Conservation (phyloP, 306 rosid genomes). For the Neltuma alba region DNA sequence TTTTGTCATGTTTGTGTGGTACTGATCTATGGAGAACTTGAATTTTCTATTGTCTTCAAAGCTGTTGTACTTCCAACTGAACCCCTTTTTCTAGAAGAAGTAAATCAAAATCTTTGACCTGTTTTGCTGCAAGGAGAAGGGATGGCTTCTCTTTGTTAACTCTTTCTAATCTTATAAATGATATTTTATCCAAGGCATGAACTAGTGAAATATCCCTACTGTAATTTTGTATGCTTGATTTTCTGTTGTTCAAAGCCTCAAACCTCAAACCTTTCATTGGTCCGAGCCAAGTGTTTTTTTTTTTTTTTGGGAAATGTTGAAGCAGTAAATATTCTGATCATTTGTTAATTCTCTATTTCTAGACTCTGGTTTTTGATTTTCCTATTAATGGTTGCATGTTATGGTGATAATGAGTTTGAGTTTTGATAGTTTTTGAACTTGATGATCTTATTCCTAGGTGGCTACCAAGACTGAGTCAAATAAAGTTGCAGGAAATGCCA, state of each 20-base stretch:
- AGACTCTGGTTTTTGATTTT: background rate
- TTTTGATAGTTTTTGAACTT: constrained; percentile 22
- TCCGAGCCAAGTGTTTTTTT: constrained; percentile 18
- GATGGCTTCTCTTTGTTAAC: background rate
- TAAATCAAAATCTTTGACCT: constrained; percentile 19
- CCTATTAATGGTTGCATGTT: constrained; percentile 22
- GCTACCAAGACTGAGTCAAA: constrained; percentile 97
- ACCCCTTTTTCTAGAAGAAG: constrained; percentile 5
- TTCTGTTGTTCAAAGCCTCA: constrained; percentile 18
- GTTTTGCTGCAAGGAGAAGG: constrained; percentile 27
- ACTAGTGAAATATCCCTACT: constrained; percentile 24
- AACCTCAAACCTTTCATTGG: constrained; percentile 19
- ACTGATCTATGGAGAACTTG: background rate
- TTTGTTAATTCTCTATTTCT: constrained; percentile 13
- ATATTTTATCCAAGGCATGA: constrained; percentile 14
- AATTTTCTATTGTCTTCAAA: constrained; percentile 17
- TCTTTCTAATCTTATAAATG: background rate
- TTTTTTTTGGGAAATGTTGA: too few relatives aligned
- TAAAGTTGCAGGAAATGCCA: constrained; percentile 97
- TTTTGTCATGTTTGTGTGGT: constrained; percentile 27
- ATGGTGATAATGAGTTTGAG: background rate
- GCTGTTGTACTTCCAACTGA: constrained; percentile 8
- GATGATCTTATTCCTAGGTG: constrained; percentile 62
- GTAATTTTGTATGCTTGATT: constrained; percentile 23
- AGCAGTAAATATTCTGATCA: constrained; percentile 16